Evolutionary conservation across 495 filamentous ascomycete species (phyloP).

Genomic region (Corynascus novoguineensis): DNA sequence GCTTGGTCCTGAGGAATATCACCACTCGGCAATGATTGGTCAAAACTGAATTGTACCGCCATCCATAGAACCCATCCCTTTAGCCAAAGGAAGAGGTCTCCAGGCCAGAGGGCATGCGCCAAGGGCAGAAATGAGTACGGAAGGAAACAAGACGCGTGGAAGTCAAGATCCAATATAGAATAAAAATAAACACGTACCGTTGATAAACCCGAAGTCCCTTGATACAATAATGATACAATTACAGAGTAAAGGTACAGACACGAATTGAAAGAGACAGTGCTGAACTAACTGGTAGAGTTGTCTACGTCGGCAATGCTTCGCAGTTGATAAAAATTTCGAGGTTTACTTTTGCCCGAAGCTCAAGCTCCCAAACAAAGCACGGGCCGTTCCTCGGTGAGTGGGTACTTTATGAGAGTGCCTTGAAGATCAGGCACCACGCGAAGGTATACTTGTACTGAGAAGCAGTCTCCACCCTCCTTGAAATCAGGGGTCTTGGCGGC

Average conservation of each 20-base stretch:
- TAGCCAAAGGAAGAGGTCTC: no score
- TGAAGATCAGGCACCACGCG: neutral
- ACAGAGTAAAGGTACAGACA: conserved; percentile 20
- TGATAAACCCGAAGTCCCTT: neutral
- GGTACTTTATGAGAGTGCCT: no score
- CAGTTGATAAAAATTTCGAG: neutral
- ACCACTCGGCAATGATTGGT: neutral
- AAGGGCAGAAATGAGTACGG: no score
- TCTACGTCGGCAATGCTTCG: no score
- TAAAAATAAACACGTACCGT: conserved; percentile 10
- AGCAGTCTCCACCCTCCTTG: neutral
- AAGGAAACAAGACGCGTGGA: neutral
- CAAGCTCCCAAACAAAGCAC: neutral
- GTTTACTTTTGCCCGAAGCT: conserved; percentile 5
- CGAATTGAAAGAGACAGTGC: conserved; percentile 16
- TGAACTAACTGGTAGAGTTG: conserved; percentile 4
- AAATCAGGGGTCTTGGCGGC: neutral
- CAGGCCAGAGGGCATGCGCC: no score
- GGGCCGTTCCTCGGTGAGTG: neutral
- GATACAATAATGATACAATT: conserved; percentile 11
- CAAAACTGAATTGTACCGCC: neutral
- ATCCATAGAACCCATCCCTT: neutral
- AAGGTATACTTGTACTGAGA: no score
- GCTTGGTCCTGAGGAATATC: no score
- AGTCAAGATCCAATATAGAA: neutral